phyloP scores from a whole-genome alignment of 139 green algal species.

The Limnomonas spitsbergensis region DNA sequence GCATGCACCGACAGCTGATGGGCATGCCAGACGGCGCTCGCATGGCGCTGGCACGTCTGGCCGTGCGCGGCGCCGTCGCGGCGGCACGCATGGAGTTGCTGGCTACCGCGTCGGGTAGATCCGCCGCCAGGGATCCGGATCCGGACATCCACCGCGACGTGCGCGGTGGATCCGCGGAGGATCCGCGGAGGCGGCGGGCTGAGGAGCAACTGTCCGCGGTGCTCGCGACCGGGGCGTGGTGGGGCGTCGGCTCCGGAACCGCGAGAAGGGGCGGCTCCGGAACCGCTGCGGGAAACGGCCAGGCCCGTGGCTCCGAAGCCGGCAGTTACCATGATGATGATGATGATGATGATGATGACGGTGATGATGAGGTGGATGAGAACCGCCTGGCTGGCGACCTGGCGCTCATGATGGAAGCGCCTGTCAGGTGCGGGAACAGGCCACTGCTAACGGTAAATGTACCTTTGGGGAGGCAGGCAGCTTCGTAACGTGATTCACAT shows the following conservation, averaged over 20 bases:
- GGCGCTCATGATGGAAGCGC: constrained; percentile 32
- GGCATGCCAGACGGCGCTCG: background rate
- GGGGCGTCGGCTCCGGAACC: background rate
- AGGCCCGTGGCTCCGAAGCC: background rate
- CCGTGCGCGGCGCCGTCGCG: background rate
- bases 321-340: too few species aligned
- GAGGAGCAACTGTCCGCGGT: background rate
- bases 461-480: too few species aligned
- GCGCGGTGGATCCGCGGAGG: background rate
- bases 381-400: constrained; percentile 24
- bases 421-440: constrained; percentile 2
- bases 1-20: background rate
- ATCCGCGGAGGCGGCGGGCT: background rate
- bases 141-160: background rate
- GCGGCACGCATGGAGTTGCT: too few species aligned
- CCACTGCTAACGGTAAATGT: background rate
- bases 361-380: too few species aligned
- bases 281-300: background rate
- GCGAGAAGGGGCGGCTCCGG: background rate
- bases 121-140: too few species aligned
- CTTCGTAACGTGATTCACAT: too few species aligned
- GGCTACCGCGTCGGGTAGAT: too few species aligned
- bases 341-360: too few species aligned
- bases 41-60: background rate
- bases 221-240: background rate